Evolutionary conservation across 1,284 basidiomycete species (phyloP), one percentile per base, ranked within the genome.

Genomic region (Xerocomus cyaneibrunnescens): DNA sequence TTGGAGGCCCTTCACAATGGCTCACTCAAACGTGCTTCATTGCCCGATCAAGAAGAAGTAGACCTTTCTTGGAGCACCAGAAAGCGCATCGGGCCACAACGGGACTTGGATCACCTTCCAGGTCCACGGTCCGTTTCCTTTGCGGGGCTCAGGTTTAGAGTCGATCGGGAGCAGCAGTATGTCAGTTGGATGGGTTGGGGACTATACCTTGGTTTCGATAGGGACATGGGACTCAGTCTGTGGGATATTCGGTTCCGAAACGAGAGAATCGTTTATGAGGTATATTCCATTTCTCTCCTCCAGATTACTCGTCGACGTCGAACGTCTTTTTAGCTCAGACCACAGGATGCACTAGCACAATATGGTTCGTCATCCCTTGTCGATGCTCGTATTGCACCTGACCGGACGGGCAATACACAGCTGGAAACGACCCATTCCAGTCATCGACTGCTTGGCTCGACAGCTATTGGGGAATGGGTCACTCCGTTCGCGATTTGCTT

Each of bases 151-250:
- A 71, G 85, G 4, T 85, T 80, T 64, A 70, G 79, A 36, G 76
- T 86, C 14, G 81, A 87, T 61, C 61, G 58, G 21, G 70, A 73
- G 39, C 65, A 71, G 45, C 74, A 80, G 58, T 86, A 80, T 54
- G 67, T 87, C 30, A 80, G 74, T 45, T 87, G 83, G 84, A 81
- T 84, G 79, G 80, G 77, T 2, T 85, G 80, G 80, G 74, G 76
- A 1, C 60, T 85, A 65, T 86, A 81, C 58, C 70, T 85, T 25
- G 76, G 79, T 47, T 87, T 87, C 60, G 78, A 83, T 47, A 67
- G 84, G 34, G 85, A 84, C 59, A 85, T 85, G 80, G 82, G 85
- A 13, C 55, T 88, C 52, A 78, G 77, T 48, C 66, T 88, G 13
- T 88, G 81, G 81, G 80, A 88, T 62, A 74, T 88, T 50, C 73